phyloP scores from a whole-genome alignment of 768 basidiomycete genomes.

The Panaeolus papilionaceus region DNA sequence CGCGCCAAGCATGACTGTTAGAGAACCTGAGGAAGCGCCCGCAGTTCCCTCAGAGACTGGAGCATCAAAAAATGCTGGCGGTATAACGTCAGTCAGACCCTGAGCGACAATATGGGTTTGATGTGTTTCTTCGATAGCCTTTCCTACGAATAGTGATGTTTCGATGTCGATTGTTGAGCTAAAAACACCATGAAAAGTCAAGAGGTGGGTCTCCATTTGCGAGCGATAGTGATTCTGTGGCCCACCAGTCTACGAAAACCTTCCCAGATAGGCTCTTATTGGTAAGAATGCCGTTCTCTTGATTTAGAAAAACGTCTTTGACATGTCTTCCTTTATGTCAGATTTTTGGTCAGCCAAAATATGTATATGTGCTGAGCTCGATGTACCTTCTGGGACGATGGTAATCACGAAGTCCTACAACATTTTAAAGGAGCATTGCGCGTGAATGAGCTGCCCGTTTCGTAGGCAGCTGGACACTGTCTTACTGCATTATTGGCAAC shows the following conservation, averaged over 20 bases:
- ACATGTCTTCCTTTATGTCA: conserved; percentile 42
- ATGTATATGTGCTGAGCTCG: not conserved
- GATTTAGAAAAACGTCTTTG: conserved; percentile 41
- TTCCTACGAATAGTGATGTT: conserved; percentile 34
- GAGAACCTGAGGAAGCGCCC: conserved; percentile 42
- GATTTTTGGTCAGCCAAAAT: not conserved
- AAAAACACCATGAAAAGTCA: not conserved
- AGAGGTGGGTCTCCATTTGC: not conserved
- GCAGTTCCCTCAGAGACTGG: conserved; percentile 50
- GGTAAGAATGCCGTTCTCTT: conserved; percentile 41
- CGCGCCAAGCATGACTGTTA: conserved; percentile 49
- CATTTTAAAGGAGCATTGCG: not conserved
- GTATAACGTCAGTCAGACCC: conserved; percentile 20
- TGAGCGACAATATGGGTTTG: conserved; percentile 16
- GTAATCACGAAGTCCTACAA: conserved; percentile 44
- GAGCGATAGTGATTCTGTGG: not conserved
- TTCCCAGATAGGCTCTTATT: conserved; percentile 41
- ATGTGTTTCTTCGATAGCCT: not conserved
- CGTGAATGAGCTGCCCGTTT: not conserved
- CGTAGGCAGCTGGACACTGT: not conserved
- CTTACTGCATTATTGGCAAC: conserved; percentile 45
- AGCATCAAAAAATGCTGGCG: conserved; percentile 44
- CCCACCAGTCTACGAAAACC: conserved; percentile 49
- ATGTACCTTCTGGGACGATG: conserved; percentile 47
- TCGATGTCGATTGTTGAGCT: conserved; percentile 52